phyloP scores from a whole-genome alignment of 2,329 filamentous ascomycete genomes.

The Neopestalotiopsis rosae region DNA sequence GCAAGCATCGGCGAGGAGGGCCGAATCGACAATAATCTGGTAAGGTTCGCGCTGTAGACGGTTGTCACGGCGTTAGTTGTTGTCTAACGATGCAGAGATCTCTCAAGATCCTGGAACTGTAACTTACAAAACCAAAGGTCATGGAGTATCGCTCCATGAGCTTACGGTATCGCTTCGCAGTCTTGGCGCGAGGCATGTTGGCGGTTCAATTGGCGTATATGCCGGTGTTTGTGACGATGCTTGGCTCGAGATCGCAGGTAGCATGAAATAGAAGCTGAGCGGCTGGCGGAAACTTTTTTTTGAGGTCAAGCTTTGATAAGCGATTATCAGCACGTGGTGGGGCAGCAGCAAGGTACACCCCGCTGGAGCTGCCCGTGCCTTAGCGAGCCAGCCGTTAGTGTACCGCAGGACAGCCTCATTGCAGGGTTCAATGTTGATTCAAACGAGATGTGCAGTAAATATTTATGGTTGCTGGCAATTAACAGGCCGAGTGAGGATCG shows the following conservation, averaged over 20 bases:
- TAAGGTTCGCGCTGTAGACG: slow-evolving; percentile 56
- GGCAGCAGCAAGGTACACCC: neutral
- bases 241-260: neutral
- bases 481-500: neutral
- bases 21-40: slow-evolving; percentile 87
- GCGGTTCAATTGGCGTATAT: neutral
- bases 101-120: slow-evolving; percentile 63
- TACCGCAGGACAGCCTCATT: neutral
- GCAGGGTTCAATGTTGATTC: neutral
- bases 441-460: neutral
- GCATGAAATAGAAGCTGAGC: neutral
- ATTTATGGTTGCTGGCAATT: neutral
- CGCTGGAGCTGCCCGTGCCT: neutral
- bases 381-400: neutral
- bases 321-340: slow-evolving; percentile 12
- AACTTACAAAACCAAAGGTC: slow-evolving; percentile 84
- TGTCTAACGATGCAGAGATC: neutral
- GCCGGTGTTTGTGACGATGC: neutral
- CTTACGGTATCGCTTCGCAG: slow-evolving; percentile 81
- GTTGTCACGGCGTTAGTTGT: neutral
- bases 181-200: slow-evolving; percentile 54
- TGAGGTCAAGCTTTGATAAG: neutral
- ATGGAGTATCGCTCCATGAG: slow-evolving; percentile 91
- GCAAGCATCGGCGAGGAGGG: slow-evolving; percentile 81
- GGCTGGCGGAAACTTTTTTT: slow-evolving; percentile 7